phyloP scores from a whole-genome alignment of 2,329 filamentous ascomycete genomes.

The Sporothrix globosa region DNA sequence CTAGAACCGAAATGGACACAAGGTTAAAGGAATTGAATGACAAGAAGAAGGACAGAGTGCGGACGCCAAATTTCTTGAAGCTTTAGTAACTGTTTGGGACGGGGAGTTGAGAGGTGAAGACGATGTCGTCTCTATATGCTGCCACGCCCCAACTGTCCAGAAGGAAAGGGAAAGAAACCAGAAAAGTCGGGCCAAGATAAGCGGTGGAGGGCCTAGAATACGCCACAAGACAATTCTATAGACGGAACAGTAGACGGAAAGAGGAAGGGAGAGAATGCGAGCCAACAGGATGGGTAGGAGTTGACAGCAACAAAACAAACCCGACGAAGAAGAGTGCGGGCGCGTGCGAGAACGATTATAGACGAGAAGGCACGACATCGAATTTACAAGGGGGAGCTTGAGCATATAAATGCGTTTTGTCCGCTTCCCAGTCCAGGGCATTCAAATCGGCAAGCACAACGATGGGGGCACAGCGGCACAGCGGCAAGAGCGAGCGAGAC shows the following conservation, averaged over 20 bases:
- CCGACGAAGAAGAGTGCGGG: too few species aligned
- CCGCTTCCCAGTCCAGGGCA: not conserved
- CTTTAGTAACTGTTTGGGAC: not conserved
- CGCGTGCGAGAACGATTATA: not conserved
- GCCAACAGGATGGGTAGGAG: not conserved
- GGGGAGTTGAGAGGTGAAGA: not conserved
- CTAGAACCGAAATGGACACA: not conserved
- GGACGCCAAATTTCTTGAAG: not conserved
- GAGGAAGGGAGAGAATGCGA: not conserved
- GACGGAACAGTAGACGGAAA: not conserved
- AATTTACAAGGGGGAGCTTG: not conserved
- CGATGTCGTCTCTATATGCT: not conserved
- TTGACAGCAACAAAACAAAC: not conserved
- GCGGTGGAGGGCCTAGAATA: slow-evolving; percentile 16
- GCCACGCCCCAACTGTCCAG: not conserved
- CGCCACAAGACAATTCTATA: slow-evolving; percentile 10
- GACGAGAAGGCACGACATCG: not conserved
- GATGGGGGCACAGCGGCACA: slow-evolving; percentile 16
- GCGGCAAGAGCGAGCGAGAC: slow-evolving; percentile 21
- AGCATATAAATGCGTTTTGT: slow-evolving; percentile 7
- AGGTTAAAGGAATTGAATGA: too few species aligned
- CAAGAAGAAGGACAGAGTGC: not conserved
- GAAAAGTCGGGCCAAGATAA: not conserved
- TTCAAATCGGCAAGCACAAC: not conserved
- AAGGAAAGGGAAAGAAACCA: not conserved